Base-by-base conservation (phyloP, 768 basidiomycete species). In the Porphyrellus cyaneotinctus region DNA sequence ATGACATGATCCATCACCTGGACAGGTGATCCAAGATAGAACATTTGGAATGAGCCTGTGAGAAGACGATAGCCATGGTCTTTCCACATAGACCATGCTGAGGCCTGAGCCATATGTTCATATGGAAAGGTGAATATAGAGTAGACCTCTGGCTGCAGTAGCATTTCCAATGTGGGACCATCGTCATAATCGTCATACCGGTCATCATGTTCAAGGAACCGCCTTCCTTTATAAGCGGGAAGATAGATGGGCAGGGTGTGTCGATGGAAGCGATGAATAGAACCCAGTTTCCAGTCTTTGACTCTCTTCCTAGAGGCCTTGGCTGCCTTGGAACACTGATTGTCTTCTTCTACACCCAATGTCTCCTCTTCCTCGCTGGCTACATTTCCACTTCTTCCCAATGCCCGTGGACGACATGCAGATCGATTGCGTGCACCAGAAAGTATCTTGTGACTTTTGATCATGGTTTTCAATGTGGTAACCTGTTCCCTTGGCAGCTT, bases 1-100 rank as follows among this genome's bases (percentile, higher is more conserved):
- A 51, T 51, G 18, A 44, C 8, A 17, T 51, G 50, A 3, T 43
- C 42, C 50, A 51, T 51, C 4, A 51, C 31, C 1, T 9, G 5
- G 9, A 32, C 15, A 2, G 50, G 30, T n/a, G 15, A 6, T 11
- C 43, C 36, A 2, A 54, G 18, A 32, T 57, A 54, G 7, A 54
- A 57, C 44, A 49, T 49, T 23, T 54, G 53, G 12, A 57, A 54
- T 6, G 47, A 54, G 17, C 47, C 18, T 1, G 26, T 15, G 2
- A 57, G 56, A 2, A 57, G 7, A 5, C 26, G 28, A 36, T 49
- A 57, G 5, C 52, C 56, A 54, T 57, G 47, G 11, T 57, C 52
- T 2, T 23, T 12, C 43, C 56, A 57, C 53, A 58, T 58, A 13
- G 37, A 43, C 56, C 53, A 55, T 2, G 47, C 28, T 14, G 56